Evolutionary conservation across 352 stramenopile species (phyloP).

Genomic region (Globisporangium middletonii): DNA sequence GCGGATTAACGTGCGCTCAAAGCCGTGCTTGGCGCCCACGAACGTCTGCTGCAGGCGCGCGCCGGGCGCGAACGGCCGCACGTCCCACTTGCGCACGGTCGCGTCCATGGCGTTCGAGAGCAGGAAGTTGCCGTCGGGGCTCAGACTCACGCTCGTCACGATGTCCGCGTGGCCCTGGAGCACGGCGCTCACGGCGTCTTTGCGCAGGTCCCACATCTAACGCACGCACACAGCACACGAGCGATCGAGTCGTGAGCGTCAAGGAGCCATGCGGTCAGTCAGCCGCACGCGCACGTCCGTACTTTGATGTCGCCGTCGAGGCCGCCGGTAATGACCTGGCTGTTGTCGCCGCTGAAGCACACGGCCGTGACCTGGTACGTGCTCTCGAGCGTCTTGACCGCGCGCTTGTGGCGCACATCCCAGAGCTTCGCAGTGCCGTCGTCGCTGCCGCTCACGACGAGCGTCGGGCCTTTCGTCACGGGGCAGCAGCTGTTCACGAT

Average conservation of each 20-base stretch:
- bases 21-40: conserved; percentile 87
- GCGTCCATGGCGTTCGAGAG: conserved; percentile 95
- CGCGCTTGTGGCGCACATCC: conserved; percentile 79
- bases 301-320: conserved; percentile 92
- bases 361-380: conserved; percentile 89
- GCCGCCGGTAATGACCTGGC: conserved; percentile 86
- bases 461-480: conserved; percentile 71
- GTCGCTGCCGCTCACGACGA: conserved; percentile 89
- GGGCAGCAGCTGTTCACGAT: conserved; percentile 91
- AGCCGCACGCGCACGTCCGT: background rate
- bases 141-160: conserved; percentile 91
- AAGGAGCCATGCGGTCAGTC: too few relatives aligned
- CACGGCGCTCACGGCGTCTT: conserved; percentile 70
- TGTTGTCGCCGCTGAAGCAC: conserved; percentile 83
- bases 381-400: conserved; percentile 82
- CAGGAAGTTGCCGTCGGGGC: conserved; percentile 90
- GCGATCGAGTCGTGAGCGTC: too few relatives aligned
- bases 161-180: conserved; percentile 91
- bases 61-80: conserved; percentile 83
- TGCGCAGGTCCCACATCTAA: conserved; percentile 89
- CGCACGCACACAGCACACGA: too few relatives aligned
- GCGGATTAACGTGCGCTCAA: conserved; percentile 92
- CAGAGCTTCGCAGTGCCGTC: conserved; percentile 88
- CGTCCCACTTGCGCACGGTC: conserved; percentile 90
- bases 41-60: conserved; percentile 54